Base-by-base conservation (phyloP, 163 green algal genomes). In the Trebouxia gelatinosa region DNA sequence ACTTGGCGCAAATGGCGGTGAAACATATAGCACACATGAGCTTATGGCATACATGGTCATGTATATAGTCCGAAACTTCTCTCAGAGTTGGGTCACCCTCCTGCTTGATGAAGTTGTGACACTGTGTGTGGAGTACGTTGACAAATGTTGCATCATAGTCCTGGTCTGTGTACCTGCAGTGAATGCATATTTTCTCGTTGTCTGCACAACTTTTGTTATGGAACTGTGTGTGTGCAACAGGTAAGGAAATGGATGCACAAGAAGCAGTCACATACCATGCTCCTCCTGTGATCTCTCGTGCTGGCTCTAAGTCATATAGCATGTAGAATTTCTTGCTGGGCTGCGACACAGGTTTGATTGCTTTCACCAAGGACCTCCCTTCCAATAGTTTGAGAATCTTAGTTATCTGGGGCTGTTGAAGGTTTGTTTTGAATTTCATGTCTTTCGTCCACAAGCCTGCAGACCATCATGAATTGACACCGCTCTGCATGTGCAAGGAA, bases 361-460 rank as follows among this genome's bases (percentile, higher is more conserved):
- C 78, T 85, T 99, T 98, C n/a, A 98, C 90, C 51, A 99, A 85
- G 23, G 77, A 62, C 13, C 91, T 80, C 3, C 65, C 65, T 82
- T 98, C 94, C 54, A 99, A 85, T 0, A 82, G 75, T 80, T 97
- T 98, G 34, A 98, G 82, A 11, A 96, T 95, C 85, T 97, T 97
- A 35, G 89, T 93, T 46, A 99, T 91, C 82, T 93, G 86, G 17
- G 90, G 85, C 85, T 97, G 92, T 40, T 78, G 82, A 67, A 98
- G 85, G 78, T 97, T 97, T 50, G 92, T 96, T 16, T 83, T 83
- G 28, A 86, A 59, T 78, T 92, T 94, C 78, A 98, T 87, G 83
- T 98, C 94, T 43, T 91, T 92, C 21, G 91, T 98, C 95, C 95
- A 98, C 5, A 98, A 90, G 46, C 94, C 93, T 94, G 84, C 70